Base-by-base conservation (phyloP, 2,329 filamentous ascomycete species). In the Laburnicola sp. region DNA sequence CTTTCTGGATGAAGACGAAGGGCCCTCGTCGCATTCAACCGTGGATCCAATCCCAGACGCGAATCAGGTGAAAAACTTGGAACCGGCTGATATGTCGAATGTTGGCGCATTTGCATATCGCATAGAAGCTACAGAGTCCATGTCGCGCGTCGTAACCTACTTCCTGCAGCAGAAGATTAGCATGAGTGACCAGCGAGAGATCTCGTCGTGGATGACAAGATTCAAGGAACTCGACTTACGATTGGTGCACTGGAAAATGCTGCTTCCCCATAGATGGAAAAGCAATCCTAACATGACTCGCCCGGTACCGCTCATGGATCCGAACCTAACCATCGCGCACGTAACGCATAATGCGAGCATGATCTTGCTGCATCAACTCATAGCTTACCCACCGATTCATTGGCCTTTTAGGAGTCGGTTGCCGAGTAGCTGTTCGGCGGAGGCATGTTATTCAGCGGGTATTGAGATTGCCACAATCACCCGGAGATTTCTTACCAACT, bases 181-280 rank as follows among this genome's bases (percentile, higher is more conserved):
- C 26, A 34, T 59, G 3, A 38, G 50, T 22, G 45, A 57, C 37
- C 55, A 53, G 31, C 45, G 26, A 9, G 59, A 60, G 9, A 56
- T 62, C 3, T 50, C 35, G 6, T 51, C 55, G 4, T 62, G 59
- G 59, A 50, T 62, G 11, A 60, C 59, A n/a, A 56, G 59, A 2
- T 60, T 62, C 45, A 62, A 62, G 25, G 59, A 60, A 36, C 34
- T 62, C 8, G 59, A 62, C 31, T 37, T 62, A 7, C 51, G 59
- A 6, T 45, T 62, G 8, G 59, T 62, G 7, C 59, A 62, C 21
- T 59, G 55, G 58, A 60, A 60, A 22, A 56, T 60, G 55, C 36
- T 60, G 9, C 45, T 60, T 21, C 58, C 58, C n/a, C 59, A 62
- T 39, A 57, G 56, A 34, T 62, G 59, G 59, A 62, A 60, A 47